Base-by-base conservation (phyloP, 306 rosid species). In the Fragaria nilgerrensis region DNA sequence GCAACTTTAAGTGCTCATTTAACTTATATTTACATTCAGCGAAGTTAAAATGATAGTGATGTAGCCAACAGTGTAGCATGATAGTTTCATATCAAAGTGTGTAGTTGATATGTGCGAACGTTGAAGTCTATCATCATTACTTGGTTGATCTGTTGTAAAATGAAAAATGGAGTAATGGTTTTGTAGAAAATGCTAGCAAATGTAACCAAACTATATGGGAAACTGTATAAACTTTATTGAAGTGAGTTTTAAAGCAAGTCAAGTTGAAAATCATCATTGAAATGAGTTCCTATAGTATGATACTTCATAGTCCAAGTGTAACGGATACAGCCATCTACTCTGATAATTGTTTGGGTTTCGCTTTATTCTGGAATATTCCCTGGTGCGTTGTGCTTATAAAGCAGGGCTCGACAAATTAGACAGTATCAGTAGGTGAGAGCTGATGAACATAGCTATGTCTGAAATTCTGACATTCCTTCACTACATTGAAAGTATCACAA, bases 1-100 rank as follows among this genome's bases (percentile, higher is more conserved):
- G 11, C 80, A 73, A 59, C 23, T 67, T 68, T 80, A 43, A 49
- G 71, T 72, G 45, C 22, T 68, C 77, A 49, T 75, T 61, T 53
- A 19, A 9, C 7, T 10, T 34, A 22, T 78, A 8, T n/a, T 53
- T 34, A 5, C 13, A 53, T 36, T 39, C 50, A 55, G 27, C 16
- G 5, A 7, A n/a, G 14, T 53, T 16, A 70, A 68, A 19, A 11
- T 37, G 32, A 68, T 10, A 12, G 23, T 19, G 27, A 29, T 63
- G 37, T 63, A 6, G 13, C 19, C 62, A 63, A 29, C 1, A 4
- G 39, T 62, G 9, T 29, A 62, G 19, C 20, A 62, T 25, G 66
- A 25, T 29, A 13, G 10, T 56, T 55, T 2, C 32, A 22, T 22
- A 22, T 56, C 15, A 1, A 56, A 56, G 32, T 22, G 23, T 56